phyloP scores from a whole-genome alignment of 2,329 filamentous ascomycete species.

The Neofusicoccum laricinum region DNA sequence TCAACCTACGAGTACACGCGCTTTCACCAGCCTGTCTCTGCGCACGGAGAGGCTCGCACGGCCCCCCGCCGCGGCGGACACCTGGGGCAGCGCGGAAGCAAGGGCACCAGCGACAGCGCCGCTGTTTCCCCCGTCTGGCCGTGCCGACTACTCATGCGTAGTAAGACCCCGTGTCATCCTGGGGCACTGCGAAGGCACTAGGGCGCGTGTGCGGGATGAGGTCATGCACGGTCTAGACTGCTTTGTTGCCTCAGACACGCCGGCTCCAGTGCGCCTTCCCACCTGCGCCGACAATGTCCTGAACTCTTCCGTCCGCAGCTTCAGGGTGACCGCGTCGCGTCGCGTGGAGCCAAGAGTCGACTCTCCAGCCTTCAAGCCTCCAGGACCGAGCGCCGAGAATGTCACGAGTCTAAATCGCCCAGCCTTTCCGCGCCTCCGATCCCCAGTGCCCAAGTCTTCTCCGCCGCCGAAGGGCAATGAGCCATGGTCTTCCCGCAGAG shows the following conservation, averaged over 20 bases:
- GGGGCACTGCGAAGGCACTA: not conserved
- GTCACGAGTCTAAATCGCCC: not conserved
- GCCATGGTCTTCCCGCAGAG: not conserved
- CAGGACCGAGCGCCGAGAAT: not conserved
- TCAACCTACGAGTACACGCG: not conserved
- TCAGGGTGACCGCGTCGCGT: not conserved
- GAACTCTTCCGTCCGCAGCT: not conserved
- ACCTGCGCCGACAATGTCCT: not conserved
- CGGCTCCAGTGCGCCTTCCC: not conserved
- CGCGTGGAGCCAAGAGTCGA: not conserved
- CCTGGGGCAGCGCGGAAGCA: not conserved
- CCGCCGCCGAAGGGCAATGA: constrained; percentile 3
- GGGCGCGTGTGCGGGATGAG: not conserved
- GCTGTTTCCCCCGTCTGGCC: not conserved
- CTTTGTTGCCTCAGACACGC: constrained; percentile 8
- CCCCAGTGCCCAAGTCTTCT: not conserved
- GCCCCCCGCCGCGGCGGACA: not conserved
- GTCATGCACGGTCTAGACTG: constrained; percentile 1
- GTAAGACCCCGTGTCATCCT: not conserved
- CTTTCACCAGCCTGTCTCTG: not conserved
- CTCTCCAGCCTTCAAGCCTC: not conserved
- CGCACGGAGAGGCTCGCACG: not conserved
- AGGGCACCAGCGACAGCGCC: not conserved
- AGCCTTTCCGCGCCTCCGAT: not conserved
- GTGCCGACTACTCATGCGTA: not conserved